Evolutionary conservation across 2,329 filamentous ascomycete species (phyloP).

Genomic region (Cryphonectria radicalis): DNA sequence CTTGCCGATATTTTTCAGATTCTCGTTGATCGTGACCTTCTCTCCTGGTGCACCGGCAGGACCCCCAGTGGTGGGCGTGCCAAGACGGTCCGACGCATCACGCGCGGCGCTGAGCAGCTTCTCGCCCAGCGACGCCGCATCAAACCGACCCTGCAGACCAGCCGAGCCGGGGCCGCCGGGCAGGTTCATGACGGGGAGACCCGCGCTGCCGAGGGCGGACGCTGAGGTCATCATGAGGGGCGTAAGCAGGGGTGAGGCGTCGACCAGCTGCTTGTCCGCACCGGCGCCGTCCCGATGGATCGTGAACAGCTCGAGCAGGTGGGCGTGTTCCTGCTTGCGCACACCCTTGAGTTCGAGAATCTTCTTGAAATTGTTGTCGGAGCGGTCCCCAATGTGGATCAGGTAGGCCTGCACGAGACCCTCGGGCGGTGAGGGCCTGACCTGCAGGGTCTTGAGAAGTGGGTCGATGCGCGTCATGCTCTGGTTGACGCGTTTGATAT

Average conservation of each 20-base stretch:
- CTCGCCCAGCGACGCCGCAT: slow-evolving; percentile 81
- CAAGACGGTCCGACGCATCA: slow-evolving; percentile 80
- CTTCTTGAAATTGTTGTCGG: slow-evolving; percentile 93
- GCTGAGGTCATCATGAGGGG: slow-evolving; percentile 59
- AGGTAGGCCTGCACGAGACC: slow-evolving; percentile 96
- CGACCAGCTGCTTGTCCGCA: slow-evolving; percentile 70
- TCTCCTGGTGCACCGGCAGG: slow-evolving; percentile 43
- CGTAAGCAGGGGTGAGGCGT: slow-evolving; percentile 72
- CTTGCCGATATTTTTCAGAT: slow-evolving; percentile 92
- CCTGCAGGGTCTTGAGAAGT: slow-evolving; percentile 94
- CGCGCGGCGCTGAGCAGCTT: slow-evolving; percentile 86
- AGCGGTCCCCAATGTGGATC: slow-evolving; percentile 93
- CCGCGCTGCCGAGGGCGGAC: slow-evolving; percentile 43
- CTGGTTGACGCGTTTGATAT: slow-evolving; percentile 83
- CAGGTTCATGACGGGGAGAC: slow-evolving; percentile 42
- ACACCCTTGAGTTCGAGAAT: slow-evolving; percentile 96
- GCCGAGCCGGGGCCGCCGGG: slow-evolving; percentile 42
- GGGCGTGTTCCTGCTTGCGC: slow-evolving; percentile 77
- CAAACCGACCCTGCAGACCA: slow-evolving; percentile 60
- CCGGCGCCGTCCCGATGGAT: slow-evolving; percentile 77
- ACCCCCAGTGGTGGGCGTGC: slow-evolving; percentile 54
- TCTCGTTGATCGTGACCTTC: slow-evolving; percentile 83
- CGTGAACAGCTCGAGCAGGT: slow-evolving; percentile 83
- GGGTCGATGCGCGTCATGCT: slow-evolving; percentile 88
- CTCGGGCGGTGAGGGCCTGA: slow-evolving; percentile 87